Evolutionary conservation across 2,329 filamentous ascomycete species (phyloP).

Genomic region (Fusarium sp.): DNA sequence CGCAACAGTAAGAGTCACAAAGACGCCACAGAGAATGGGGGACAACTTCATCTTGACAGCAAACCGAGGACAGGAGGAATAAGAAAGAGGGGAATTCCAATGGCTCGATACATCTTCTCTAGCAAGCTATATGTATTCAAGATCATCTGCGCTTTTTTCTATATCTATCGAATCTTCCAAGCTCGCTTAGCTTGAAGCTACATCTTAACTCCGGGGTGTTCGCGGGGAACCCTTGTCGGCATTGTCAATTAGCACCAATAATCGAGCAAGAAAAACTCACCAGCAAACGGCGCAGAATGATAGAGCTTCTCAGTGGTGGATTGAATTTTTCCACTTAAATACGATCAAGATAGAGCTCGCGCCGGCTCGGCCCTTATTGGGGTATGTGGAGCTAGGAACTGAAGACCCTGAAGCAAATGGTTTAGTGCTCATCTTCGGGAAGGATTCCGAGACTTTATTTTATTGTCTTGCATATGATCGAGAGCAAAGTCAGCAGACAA

Average conservation of each 20-base stretch:
- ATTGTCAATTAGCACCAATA: slow-evolving; percentile 42
- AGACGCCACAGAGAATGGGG: slow-evolving; percentile 23
- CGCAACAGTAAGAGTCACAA: slow-evolving; percentile 27
- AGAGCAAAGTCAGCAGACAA: no score
- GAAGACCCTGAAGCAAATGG: background rate
- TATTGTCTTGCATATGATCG: no score
- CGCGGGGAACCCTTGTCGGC: slow-evolving; percentile 40
- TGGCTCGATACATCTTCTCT: background rate
- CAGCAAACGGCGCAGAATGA: background rate
- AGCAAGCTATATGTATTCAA: slow-evolving; percentile 16
- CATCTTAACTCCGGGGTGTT: slow-evolving; percentile 1
- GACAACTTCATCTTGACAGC: slow-evolving; percentile 37
- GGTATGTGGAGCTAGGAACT: background rate
- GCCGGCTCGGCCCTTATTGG: slow-evolving; percentile 7
- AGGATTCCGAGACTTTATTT: background rate
- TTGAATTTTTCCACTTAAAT: slow-evolving; percentile 5
- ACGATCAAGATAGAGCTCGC: slow-evolving; percentile 23
- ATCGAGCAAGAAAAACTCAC: background rate
- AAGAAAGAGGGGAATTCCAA: background rate
- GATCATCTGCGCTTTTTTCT: background rate
- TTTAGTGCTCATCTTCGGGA: background rate
- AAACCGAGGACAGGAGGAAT: background rate
- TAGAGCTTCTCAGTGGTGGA: background rate
- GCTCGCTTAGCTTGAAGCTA: slow-evolving; percentile 8
- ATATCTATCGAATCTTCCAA: slow-evolving; percentile 4